Evolutionary conservation across 2,329 filamentous ascomycete genomes (phyloP), one percentile per base, ranked within the genome.

Genomic region (Cordyceps militaris): DNA sequence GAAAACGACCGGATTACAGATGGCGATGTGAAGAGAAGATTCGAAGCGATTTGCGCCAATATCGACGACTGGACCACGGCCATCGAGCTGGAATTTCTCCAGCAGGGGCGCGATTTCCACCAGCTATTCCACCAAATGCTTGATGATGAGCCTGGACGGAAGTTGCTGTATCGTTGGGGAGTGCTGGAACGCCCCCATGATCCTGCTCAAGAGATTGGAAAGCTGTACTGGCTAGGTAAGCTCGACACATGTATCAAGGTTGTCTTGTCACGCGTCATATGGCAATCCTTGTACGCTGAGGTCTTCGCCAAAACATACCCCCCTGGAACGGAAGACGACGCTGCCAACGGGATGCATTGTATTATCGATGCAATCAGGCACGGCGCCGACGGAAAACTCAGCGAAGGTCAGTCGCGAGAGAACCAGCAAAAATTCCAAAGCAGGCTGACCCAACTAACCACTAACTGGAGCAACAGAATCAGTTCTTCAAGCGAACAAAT

Each of bases 251-350:
- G 47, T 36, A 50, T 50, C 47, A 50, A 36, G 28, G 28, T 50
- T 50, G 47, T 50, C 47, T 50, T 50, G 30, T 50, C 47, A 32
- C 30, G 47, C 30, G 28, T 50, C 30, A 36, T 50, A 50, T 50
- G 47, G 47, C 47, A 50, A 32, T 23, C 28, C 28, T 50, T 50
- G 47, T 50, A 50, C 47, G 30, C 30, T 50, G 30, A 36, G 16
- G 6, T 50, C 30, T 50, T 50, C 30, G 21, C 14, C 47, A 36
- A 50, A 36, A 36, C 28, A 23, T 50, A 23, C 19, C 47, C 47
- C 13, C 19, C 19, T 21, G 47, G 47, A 21, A 50, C 47, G 36
- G n/a, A 34, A 36, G 30, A 36, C 7, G 47, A 36, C 24, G 47
- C 47, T 36, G 47, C 30, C 47, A 50, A 23, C n/a, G 47, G 47